Percentiles rank a stretch among this genome's conserved stretches.
Conservation (phyloP, 306 rosid genomes). For the Begonia masoniana region DNA sequence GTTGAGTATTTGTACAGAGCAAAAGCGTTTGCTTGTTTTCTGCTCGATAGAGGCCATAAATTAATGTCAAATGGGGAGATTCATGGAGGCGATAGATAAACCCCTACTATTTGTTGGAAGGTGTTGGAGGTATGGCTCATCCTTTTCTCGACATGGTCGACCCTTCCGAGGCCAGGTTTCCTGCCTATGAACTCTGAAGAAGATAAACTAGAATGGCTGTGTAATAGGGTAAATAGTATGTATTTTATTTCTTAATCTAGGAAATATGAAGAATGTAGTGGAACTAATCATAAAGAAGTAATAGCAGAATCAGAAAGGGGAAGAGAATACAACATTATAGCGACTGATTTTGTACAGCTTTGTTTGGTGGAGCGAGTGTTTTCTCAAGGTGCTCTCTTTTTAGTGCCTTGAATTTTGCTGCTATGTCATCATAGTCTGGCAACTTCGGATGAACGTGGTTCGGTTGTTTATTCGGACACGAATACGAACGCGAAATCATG, state of each 20-base stretch:
- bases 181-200: slow-evolving; percentile 52
- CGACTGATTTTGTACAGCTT: no score
- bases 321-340: no score
- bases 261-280: no score
- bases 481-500: slow-evolving; percentile 34
- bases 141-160: slow-evolving; percentile 52
- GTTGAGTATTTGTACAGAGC: slow-evolving; percentile 48
- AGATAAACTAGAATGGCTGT: no score
- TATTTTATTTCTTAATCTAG: no score
- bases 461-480: slow-evolving; percentile 37
- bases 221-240: no score
- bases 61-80: slow-evolving; percentile 47
- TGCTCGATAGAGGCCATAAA: slow-evolving; percentile 39
- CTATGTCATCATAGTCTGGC: slow-evolving; percentile 63
- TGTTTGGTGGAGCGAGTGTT: no score
- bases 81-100: slow-evolving; percentile 65
- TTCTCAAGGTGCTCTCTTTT: slow-evolving; percentile 25
- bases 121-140: slow-evolving; percentile 68
- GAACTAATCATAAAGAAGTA: no score
- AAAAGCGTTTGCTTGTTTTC: slow-evolving; percentile 70
- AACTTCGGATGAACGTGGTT: slow-evolving; percentile 70
- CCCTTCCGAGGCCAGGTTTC: slow-evolving; percentile 55
- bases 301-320: no score
- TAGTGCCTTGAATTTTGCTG: slow-evolving; percentile 48
- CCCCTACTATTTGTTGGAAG: slow-evolving; percentile 64